Base-by-base conservation (phyloP, 345 rosid genomes). In the Sisymbrium altissimum region DNA sequence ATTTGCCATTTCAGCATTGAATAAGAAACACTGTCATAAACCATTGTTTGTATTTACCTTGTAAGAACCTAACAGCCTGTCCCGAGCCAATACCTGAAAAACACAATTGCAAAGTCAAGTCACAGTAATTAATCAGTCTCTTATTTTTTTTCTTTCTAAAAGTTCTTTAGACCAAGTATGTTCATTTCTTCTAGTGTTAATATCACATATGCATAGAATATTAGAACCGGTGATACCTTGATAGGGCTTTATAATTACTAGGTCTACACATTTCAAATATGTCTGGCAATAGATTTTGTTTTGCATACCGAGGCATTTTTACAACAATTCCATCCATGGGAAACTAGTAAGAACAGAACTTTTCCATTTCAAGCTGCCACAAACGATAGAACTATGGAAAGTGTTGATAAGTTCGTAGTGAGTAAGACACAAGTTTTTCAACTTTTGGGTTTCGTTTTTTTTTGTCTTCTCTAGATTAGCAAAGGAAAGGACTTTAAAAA, bases 81-180 rank as follows among this genome's bases (percentile, higher is more conserved):
- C 98, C 4, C 98, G 95, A 78, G 97, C 98, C 74, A 94, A 81
- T 76, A 94, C 84, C 98, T 94, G 83, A 68, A 57, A 66, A 44
- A 73, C 56, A 21, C 58, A 49, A 49, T 41, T 41, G 29, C 50
- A 68, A 59, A 54, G 44, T 19, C 27, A 59, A 54, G 44, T 19
- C 27, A 35, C 4, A 61, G n/a, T 29, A 2, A 17, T 41, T 15
- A 11, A 33, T 30, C 46, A 65, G 23, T 46, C 3, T 56, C n/a
- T n/a, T n/a, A n/a, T n/a, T n/a, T n/a, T n/a, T n/a, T n/a, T n/a
- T n/a, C n/a, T n/a, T n/a, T n/a, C n/a, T n/a, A n/a, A n/a, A n/a
- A n/a, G n/a, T n/a, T n/a, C n/a, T n/a, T n/a, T n/a, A 35, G 58
- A 27, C 4, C 58, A 53, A 4, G 19, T 7, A 54, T 54, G 36